A percentile compares a stretch with the other conserved stretches of the same genome.
phyloP scores from a whole-genome alignment of 148 eudicot species.

The Fagopyrum tataricum region DNA sequence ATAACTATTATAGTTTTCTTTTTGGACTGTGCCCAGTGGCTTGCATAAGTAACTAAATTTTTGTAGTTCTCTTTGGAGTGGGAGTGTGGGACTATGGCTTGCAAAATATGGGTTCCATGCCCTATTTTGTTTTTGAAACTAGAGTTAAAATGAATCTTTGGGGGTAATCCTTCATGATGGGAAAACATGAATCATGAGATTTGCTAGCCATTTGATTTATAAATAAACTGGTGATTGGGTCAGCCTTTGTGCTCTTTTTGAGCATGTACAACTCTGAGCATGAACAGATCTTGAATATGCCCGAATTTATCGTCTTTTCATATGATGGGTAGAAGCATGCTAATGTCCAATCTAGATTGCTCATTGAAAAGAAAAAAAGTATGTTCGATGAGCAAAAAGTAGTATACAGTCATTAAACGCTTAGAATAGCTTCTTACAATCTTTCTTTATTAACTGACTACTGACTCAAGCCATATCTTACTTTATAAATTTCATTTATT shows the following conservation, averaged over 20 bases:
- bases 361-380: neutral
- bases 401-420: no score
- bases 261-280: conserved; percentile 1
- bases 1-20: no score
- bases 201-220: neutral
- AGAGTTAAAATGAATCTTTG: neutral
- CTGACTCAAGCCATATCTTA: neutral
- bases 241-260: neutral
- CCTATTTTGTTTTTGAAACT: neutral
- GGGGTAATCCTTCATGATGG: neutral
- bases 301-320: neutral
- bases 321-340: neutral
- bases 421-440: neutral
- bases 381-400: neutral
- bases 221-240: neutral
- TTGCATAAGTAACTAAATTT: no score
- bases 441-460: neutral
- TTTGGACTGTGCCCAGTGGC: no score
- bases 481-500: neutral
- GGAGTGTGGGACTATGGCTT: neutral
- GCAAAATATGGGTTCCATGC: neutral
- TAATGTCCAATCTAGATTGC: neutral
- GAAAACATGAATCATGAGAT: neutral
- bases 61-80: no score
- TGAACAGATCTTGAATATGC: neutral